A percentile compares a stretch with the other conserved stretches of the same genome.
phyloP scores from a whole-genome alignment of 257 asterid genomes.

The Przewalskia tangutica region DNA sequence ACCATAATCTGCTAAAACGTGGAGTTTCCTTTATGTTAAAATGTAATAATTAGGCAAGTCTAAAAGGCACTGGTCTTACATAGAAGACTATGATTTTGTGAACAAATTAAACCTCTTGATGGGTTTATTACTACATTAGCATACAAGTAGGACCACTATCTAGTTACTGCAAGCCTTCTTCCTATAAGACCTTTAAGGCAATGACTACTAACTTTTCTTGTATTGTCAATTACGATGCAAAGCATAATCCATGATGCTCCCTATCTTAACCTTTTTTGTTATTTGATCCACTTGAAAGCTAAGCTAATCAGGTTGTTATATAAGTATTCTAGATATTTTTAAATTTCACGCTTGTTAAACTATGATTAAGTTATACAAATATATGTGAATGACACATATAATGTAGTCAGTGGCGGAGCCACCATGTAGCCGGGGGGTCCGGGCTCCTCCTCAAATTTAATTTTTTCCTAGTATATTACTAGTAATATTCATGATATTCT shows the following conservation, averaged over 20 bases:
- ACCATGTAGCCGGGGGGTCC: not conserved
- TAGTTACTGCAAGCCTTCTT: not conserved
- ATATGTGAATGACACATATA: not conserved
- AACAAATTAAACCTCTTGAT: not conserved
- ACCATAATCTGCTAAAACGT: not conserved
- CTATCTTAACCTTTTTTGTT: not conserved
- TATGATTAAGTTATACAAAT: not conserved
- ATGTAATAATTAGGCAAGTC: not conserved
- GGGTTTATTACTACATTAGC: not conserved
- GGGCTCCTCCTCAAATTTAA: not conserved
- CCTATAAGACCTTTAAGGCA: not conserved
- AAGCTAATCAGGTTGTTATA: not conserved
- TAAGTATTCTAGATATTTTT: not conserved
- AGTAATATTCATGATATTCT: no score
- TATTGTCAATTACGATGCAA: not conserved
- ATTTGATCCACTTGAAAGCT: not conserved
- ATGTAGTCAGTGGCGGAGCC: not conserved
- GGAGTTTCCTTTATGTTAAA: not conserved
- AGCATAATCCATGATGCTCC: not conserved
- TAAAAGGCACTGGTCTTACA: not conserved
- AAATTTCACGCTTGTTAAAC: not conserved
- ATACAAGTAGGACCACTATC: not conserved
- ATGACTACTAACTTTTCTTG: not conserved
- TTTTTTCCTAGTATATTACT: no score
- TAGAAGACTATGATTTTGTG: not conserved